Percentiles rank a stretch among this genome's conserved stretches.
Conservation (phyloP, 495 filamentous ascomycete genomes). For the Penicillium verhagenii region DNA sequence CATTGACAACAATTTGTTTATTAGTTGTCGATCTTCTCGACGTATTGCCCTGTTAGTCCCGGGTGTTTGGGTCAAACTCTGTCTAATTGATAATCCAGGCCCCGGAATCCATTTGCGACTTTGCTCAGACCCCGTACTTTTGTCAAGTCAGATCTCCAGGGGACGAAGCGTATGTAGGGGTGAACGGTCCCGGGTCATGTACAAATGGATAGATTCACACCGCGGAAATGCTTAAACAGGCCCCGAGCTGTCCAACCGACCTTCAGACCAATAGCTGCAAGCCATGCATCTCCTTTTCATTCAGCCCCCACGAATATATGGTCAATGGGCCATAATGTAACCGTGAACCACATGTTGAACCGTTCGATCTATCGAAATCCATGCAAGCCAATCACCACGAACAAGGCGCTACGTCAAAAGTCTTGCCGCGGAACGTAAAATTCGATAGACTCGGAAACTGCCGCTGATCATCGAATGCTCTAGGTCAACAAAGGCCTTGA, state of each 20-base stretch:
- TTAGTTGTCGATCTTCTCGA: not conserved
- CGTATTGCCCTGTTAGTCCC: not conserved
- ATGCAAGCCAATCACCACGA: slow-evolving; percentile 12
- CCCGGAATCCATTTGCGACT: not conserved
- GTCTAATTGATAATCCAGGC: slow-evolving; percentile 3
- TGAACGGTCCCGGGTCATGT: not conserved
- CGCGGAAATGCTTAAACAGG: not conserved
- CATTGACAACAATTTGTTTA: not conserved
- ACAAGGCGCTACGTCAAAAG: not conserved
- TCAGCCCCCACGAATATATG: not conserved
- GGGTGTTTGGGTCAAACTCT: not conserved
- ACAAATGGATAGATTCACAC: not conserved
- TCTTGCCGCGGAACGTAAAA: slow-evolving; percentile 11
- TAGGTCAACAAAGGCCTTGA: slow-evolving; percentile 7
- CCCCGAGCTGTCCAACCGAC: not conserved
- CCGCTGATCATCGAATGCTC: slow-evolving; percentile 21
- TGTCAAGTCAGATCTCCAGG: slow-evolving; percentile 1
- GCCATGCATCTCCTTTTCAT: not conserved
- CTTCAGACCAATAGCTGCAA: not conserved
- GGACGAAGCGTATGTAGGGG: not conserved
- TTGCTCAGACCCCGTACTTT: slow-evolving; percentile 1
- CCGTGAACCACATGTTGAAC: not conserved
- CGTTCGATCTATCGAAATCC: slow-evolving; percentile 15
- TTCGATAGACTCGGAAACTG: slow-evolving; percentile 20
- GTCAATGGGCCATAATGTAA: slow-evolving; percentile 1